Evolutionary conservation across 176 grass and related monocot species (phyloP).

Genomic region (Cymbopogon citratus): DNA sequence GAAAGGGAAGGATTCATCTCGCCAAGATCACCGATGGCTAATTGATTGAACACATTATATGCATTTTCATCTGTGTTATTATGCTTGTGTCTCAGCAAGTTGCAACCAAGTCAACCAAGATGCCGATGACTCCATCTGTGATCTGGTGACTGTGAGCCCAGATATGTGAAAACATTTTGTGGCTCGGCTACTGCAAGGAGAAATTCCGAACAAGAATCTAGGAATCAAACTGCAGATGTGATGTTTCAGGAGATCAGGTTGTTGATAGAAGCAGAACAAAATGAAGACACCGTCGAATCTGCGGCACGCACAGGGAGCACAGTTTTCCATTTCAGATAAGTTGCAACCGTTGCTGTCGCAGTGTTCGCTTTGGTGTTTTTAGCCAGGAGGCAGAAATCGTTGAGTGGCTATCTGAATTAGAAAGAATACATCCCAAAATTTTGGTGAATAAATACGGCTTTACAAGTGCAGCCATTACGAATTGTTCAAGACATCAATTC

Average conservation of each 20-base stretch:
- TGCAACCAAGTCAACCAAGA: constrained; percentile 23
- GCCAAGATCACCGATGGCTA: background rate
- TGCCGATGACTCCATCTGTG: constrained; percentile 1
- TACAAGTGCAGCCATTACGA: background rate
- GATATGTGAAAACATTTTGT: constrained; percentile 1
- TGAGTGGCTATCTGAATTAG: background rate
- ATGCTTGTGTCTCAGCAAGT: constrained; percentile 5
- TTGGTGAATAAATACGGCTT: background rate
- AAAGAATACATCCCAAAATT: constrained; percentile 9
- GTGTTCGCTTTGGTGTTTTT: background rate
- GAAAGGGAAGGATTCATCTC: background rate
- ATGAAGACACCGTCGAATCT: constrained; percentile 41
- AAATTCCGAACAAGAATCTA: constrained; percentile 22
- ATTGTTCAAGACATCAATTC: background rate
- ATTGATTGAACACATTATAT: background rate
- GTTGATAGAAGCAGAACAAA: constrained; percentile 43
- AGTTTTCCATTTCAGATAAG: constrained; percentile 21
- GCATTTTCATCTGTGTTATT: background rate
- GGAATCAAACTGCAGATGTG: constrained; percentile 32
- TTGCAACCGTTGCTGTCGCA: background rate
- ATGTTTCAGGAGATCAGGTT: constrained; percentile 29
- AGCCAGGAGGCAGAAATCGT: background rate
- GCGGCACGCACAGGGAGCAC: background rate
- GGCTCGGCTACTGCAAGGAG: constrained; percentile 3
- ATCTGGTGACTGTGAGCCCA: background rate